phyloP scores from a whole-genome alignment of 768 basidiomycete genomes.

The Rhodocollybia butyracea region DNA sequence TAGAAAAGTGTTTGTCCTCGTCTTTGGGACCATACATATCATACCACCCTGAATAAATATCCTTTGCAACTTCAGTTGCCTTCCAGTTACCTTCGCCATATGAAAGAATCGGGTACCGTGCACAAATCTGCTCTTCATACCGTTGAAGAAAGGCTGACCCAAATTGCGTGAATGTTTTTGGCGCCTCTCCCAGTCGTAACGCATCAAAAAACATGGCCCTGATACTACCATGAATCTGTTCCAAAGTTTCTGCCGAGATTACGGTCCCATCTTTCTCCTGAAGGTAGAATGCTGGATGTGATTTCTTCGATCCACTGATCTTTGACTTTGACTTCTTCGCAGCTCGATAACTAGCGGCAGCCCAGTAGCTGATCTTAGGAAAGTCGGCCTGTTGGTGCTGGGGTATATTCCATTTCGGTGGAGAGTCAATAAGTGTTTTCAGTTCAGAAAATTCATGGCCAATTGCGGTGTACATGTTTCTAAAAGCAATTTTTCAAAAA shows the following conservation, averaged over 20 bases:
- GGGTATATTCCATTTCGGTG: background rate
- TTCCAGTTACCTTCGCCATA: slow-evolving; percentile 1
- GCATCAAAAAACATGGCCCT: background rate
- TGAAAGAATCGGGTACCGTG: background rate
- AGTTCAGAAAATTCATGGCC: background rate
- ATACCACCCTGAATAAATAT: background rate
- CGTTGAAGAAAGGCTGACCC: background rate
- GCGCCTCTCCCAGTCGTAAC: background rate
- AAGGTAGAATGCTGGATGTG: background rate
- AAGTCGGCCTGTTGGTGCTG: background rate
- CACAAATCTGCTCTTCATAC: background rate
- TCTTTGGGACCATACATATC: background rate
- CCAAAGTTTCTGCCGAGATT: background rate
- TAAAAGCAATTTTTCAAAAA: background rate
- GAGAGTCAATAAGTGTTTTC: background rate
- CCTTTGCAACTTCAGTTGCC: background rate
- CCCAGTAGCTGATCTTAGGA: background rate
- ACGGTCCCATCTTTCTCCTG: background rate
- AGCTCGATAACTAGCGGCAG: no score
- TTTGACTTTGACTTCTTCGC: background rate
- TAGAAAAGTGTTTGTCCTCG: no score
- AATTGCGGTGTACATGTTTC: background rate
- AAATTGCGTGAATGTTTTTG: background rate
- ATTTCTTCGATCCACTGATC: background rate
- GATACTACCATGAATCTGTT: background rate